phyloP scores from a whole-genome alignment of 23 red algal genomes.

The Agarophyton chilense region DNA sequence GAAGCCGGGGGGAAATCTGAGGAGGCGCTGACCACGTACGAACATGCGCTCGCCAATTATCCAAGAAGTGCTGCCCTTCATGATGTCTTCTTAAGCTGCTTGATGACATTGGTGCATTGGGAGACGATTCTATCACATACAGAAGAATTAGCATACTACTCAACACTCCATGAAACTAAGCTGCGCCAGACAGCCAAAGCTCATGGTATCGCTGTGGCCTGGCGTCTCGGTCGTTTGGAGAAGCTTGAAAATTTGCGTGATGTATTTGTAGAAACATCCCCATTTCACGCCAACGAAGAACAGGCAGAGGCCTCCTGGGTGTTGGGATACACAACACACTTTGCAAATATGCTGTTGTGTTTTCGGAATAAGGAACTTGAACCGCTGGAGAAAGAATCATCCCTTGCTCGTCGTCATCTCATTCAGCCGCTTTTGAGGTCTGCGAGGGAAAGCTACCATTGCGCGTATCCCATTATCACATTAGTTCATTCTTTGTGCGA shows the following conservation, averaged over 20 bases:
- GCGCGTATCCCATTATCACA: constrained; percentile 66
- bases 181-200: constrained; percentile 54
- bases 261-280: not conserved
- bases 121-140: constrained; percentile 81
- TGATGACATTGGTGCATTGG: constrained; percentile 79
- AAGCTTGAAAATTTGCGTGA: constrained; percentile 45
- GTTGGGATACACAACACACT: constrained; percentile 36
- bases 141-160: constrained; percentile 39
- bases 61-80: constrained; percentile 20
- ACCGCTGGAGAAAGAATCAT: constrained; percentile 6
- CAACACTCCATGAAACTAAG: constrained; percentile 12
- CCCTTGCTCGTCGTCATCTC: constrained; percentile 28
- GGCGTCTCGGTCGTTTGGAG: constrained; percentile 88
- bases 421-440: constrained; percentile 31
- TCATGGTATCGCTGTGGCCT: constrained; percentile 78
- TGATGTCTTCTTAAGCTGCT: constrained; percentile 71
- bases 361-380: not conserved
- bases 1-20: constrained; percentile 71
- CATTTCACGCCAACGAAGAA: not conserved
- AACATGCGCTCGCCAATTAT: constrained; percentile 57
- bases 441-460: constrained; percentile 68
- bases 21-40: constrained; percentile 67
- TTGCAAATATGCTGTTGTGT: constrained; percentile 49
- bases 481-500: constrained; percentile 66
- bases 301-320: constrained; percentile 6